These are phyloP conservation scores for Collybia mongolica DNA, from an alignment of 768 basidiomycete species.

Conservation along the genomic window DNA sequence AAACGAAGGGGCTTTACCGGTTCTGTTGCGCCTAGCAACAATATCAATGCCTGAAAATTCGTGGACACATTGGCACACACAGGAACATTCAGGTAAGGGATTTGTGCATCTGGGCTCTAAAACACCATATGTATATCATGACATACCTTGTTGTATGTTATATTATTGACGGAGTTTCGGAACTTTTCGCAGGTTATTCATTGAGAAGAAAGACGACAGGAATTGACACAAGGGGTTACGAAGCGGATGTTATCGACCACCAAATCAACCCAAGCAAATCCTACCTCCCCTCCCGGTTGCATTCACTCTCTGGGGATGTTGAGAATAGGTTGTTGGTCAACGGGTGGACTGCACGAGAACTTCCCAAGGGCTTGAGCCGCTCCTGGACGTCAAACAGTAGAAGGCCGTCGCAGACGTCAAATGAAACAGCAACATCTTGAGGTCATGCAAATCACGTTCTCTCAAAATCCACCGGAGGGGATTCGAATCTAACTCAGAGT, in stretches of 20 bases:
- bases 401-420: not conserved
- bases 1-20: slow-evolving; percentile 10
- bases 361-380: not conserved
- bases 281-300: too few species aligned
- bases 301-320: not conserved
- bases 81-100: slow-evolving; percentile 10
- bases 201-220: slow-evolving; percentile 8
- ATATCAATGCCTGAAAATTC: slow-evolving; percentile 14
- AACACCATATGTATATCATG: slow-evolving; percentile 11
- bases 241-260: slow-evolving; percentile 5
- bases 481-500: too few species aligned
- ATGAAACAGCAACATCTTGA: not conserved
- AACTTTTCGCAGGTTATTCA: slow-evolving; percentile 4
- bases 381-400: not conserved
- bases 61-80: slow-evolving; percentile 11
- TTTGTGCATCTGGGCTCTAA: slow-evolving; percentile 11
- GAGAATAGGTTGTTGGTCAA: not conserved
- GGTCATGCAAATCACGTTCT: not conserved
- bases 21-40: slow-evolving; percentile 6
- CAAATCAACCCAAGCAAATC: too few species aligned
- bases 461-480: too few species aligned
- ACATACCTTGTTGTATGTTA: slow-evolving; percentile 7
- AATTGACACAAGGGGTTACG: slow-evolving; percentile 3
- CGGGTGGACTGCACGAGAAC: not conserved
- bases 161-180: not conserved